phyloP scores from a whole-genome alignment of 805 yeast genomes.

The Spathaspora arborariae region DNA sequence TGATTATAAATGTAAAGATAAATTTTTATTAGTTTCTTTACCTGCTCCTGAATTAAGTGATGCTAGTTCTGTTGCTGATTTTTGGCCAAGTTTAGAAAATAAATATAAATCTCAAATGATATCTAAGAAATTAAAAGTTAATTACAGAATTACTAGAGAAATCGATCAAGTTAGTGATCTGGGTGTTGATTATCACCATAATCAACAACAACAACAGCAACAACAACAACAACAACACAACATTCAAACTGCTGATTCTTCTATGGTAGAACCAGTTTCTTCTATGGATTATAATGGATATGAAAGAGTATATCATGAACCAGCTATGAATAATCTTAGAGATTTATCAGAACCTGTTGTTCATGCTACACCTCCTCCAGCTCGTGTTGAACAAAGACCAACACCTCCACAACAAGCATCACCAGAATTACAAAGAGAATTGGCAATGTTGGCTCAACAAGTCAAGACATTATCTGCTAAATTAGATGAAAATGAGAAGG shows the following conservation, averaged over 20 bases:
- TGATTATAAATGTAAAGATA: constrained; percentile 82
- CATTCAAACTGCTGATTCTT: neutral
- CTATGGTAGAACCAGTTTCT: neutral
- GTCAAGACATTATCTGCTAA: constrained; percentile 42
- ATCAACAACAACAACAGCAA: constrained; percentile 13
- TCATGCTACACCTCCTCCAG: constrained; percentile 3
- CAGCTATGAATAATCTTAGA: neutral
- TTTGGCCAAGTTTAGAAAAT: constrained; percentile 73
- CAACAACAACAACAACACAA: no score
- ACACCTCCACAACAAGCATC: no score
- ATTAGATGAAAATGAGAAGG: constrained; percentile 37
- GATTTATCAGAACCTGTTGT: neutral
- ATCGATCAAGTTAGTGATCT: neutral
- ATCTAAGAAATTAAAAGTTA: constrained; percentile 66
- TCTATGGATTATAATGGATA: neutral
- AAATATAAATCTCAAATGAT: constrained; percentile 51
- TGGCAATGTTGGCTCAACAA: constrained; percentile 27
- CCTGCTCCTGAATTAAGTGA: constrained; percentile 66
- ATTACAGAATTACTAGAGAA: constrained; percentile 27
- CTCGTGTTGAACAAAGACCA: no score
- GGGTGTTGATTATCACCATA: constrained; percentile 15
- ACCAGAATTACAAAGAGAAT: constrained; percentile 33
- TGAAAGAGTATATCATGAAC: constrained; percentile 2
- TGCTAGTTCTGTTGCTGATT: constrained; percentile 54
- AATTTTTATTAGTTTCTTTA: constrained; percentile 83